Base-by-base conservation (phyloP, 2,329 filamentous ascomycete genomes). In the Cadophora malorum region DNA sequence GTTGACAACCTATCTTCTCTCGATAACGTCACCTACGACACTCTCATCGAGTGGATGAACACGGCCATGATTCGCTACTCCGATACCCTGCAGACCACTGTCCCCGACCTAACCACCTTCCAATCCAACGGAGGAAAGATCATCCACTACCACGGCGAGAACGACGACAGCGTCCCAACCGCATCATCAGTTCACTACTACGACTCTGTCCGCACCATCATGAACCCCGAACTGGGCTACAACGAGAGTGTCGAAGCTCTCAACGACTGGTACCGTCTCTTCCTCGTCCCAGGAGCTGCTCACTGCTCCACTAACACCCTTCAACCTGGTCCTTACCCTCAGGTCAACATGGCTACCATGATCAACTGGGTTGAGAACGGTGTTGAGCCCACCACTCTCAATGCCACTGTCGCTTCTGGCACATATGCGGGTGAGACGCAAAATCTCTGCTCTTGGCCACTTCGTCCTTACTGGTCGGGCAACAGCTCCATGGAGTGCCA, bases 331-430 rank as follows among this genome's bases (percentile, higher is more conserved):
- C 41, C 41, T 45, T 45, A 45, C 14, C 41, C 41, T 45, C 41
- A 45, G 16, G 41, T 45, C 12, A 45, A 45, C 41, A 45, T 45
- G 41, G 41, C 41, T 14, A 45, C 41, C 41, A 45, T 45, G 21
- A 91, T 93, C 75, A 88, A 92, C 74, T 91, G 84, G 73, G 81
- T 93, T 12, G 86, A 85, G 71, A 91, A 91, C 70, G 90, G 77
- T 19, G 70, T 78, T 28, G 72, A 71, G 68, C 80, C 80, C 0
- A 55, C 62, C 6, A 75, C 74, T 2, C 77, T 82, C n/a, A 81
- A 82, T 70, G 79, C 79, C 12, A 81, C 79, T 10, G 73, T 78
- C 12, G 73, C 55, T 3, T 73, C 74, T 3, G 78, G 77, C 25
- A 64, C 69, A 21, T 74, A 77, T 67, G 65, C 67, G 19, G 78